A percentile compares a stretch with the other conserved stretches of the same genome.
Conservation (phyloP, 1,139 yeast genomes). For the Suhomyces chickasaworum region DNA sequence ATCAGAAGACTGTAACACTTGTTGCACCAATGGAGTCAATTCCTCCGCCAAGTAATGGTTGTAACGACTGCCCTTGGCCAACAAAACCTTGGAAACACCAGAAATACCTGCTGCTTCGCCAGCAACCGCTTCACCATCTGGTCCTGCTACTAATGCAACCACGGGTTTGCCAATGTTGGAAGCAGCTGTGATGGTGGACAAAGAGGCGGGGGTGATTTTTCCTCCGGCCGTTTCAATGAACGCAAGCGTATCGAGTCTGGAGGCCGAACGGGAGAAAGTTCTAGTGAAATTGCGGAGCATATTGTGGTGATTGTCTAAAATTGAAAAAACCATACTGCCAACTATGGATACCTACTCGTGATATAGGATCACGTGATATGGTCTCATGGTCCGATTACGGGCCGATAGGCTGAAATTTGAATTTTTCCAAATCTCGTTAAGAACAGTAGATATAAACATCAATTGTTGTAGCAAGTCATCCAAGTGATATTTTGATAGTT, state of each 20-base stretch:
- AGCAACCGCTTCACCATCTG: constrained; percentile 47
- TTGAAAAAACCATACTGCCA: constrained; percentile 1
- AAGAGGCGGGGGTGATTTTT: constrained; percentile 62
- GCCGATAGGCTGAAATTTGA: not conserved
- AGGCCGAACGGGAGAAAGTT: constrained; percentile 31
- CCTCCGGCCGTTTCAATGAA: constrained; percentile 66
- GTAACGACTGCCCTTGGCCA: constrained; percentile 51
- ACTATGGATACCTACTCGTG: not conserved
- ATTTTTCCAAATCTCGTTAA: no score
- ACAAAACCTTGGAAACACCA: constrained; percentile 49
- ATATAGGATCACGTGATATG: not conserved
- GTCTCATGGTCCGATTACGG: not conserved
- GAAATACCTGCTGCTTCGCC: constrained; percentile 40
- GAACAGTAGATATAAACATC: no score
- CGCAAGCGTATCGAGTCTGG: constrained; percentile 58
- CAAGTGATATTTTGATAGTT: no score
- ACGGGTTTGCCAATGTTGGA: constrained; percentile 61
- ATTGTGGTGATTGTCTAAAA: not conserved
- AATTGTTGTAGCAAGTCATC: no score
- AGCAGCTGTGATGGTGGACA: constrained; percentile 71
- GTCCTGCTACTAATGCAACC: constrained; percentile 61
- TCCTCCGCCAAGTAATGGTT: constrained; percentile 67
- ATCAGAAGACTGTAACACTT: constrained; percentile 46
- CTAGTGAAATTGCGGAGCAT: constrained; percentile 30
- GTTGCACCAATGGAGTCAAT: constrained; percentile 58